phyloP scores from a whole-genome alignment of 2,329 filamentous ascomycete species.

The Beauveria pseudobassiana region DNA sequence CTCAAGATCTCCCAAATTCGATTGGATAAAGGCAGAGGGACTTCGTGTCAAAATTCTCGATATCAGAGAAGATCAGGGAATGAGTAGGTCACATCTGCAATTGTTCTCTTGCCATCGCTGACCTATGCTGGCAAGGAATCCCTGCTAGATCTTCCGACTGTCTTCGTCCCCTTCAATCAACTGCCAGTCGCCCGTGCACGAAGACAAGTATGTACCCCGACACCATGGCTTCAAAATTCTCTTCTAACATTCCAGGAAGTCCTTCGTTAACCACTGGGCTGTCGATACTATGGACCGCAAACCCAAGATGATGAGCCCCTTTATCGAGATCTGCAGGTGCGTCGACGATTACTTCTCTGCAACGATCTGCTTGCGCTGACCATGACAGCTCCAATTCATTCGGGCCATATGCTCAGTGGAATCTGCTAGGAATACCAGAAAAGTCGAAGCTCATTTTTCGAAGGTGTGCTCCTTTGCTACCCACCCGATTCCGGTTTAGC shows the following conservation, averaged over 20 bases:
- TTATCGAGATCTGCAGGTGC: constrained; percentile 34
- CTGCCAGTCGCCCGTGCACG: not conserved
- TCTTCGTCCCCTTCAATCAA: constrained; percentile 3
- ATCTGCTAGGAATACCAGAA: constrained; percentile 35
- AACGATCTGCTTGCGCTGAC: not conserved
- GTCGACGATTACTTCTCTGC: constrained; percentile 1
- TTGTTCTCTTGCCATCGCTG: not conserved
- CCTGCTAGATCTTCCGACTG: not conserved
- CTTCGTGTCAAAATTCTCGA: constrained; percentile 41
- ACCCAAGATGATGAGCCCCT: constrained; percentile 39
- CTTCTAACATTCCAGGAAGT: not conserved
- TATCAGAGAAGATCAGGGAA: constrained; percentile 44
- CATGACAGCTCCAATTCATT: constrained; percentile 36
- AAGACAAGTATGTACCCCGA: not conserved
- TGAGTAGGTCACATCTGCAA: constrained; percentile 33
- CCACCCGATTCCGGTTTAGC: not conserved
- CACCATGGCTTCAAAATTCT: not conserved
- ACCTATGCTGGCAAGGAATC: not conserved
- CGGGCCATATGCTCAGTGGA: constrained; percentile 37
- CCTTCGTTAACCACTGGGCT: constrained; percentile 43
- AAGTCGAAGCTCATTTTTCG: constrained; percentile 47
- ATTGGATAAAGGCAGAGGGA: constrained; percentile 46
- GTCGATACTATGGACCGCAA: constrained; percentile 52
- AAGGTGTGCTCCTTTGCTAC: constrained; percentile 30
- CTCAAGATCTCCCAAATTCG: constrained; percentile 36